Percentiles rank a stretch among this genome's conserved stretches.
Conservation (phyloP, 2,329 filamentous ascomycete species). For the Aspergillus hiratsukae region DNA sequence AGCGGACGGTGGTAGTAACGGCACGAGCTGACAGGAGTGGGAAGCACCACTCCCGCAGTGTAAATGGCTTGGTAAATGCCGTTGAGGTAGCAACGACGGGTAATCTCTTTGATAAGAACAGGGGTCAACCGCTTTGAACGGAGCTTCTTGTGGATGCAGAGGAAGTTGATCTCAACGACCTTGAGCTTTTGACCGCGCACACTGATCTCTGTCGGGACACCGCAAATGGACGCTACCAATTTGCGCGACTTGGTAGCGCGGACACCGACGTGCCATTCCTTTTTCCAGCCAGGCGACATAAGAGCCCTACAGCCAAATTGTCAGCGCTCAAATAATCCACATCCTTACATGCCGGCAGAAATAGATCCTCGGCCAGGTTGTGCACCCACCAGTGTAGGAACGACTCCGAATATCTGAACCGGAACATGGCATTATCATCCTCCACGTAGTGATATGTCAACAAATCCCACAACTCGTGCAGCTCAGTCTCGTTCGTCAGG, state of each 20-base stretch:
- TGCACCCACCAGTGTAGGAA: slow-evolving; percentile 75
- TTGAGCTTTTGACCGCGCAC: slow-evolving; percentile 71
- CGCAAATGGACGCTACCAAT: slow-evolving; percentile 92
- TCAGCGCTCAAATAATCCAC: not conserved
- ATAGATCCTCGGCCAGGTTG: not conserved
- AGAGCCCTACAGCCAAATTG: slow-evolving; percentile 63
- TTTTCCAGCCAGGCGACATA: slow-evolving; percentile 89
- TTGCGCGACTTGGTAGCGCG: slow-evolving; percentile 77
- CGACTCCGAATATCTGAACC: slow-evolving; percentile 88
- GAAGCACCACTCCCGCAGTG: slow-evolving; percentile 85
- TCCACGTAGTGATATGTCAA: slow-evolving; percentile 95
- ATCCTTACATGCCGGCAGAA: not conserved
- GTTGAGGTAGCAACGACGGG: slow-evolving; percentile 79
- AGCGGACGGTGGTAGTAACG: slow-evolving; percentile 92
- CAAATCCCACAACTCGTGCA: slow-evolving; percentile 88
- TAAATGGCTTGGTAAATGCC: slow-evolving; percentile 94
- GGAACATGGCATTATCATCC: slow-evolving; percentile 94
- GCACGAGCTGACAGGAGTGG: slow-evolving; percentile 86
- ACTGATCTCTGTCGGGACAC: slow-evolving; percentile 77
- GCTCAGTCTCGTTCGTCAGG: slow-evolving; percentile 67
- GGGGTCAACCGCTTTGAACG: slow-evolving; percentile 88
- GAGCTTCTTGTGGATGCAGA: slow-evolving; percentile 97
- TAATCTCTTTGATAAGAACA: slow-evolving; percentile 96
- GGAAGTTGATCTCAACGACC: slow-evolving; percentile 93
- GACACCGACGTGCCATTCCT: slow-evolving; percentile 92